Conservation (phyloP, 164 flowering plant genomes). For the Litsea cubeba region DNA sequence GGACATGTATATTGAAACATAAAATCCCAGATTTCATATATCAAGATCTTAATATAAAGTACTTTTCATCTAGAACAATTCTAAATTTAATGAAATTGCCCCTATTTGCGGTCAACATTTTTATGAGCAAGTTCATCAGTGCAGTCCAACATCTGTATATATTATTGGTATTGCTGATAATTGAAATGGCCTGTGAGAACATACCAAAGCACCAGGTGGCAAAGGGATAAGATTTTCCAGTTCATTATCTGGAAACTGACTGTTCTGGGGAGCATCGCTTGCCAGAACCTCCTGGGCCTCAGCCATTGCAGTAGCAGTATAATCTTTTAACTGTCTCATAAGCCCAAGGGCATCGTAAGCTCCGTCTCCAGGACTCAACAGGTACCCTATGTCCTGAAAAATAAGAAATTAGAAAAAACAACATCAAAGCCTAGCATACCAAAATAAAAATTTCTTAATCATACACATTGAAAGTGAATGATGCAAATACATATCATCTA, state of each 20-base stretch:
- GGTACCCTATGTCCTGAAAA: constrained; percentile 64
- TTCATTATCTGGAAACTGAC: constrained; percentile 17
- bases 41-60: too few relatives aligned
- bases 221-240: constrained; percentile 21
- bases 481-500: too few relatives aligned
- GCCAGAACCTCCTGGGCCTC: constrained; percentile 79
- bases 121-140: too few relatives aligned
- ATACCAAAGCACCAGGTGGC: constrained; percentile 45
- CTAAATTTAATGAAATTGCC: too few relatives aligned
- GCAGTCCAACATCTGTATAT: too few relatives aligned
- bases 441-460: too few relatives aligned
- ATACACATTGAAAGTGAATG: too few relatives aligned
- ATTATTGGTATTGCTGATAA: too few relatives aligned
- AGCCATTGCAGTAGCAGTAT: constrained; percentile 63
- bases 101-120: too few relatives aligned
- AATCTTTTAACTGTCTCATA: constrained; percentile 81
- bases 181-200: not conserved
- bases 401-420: not conserved
- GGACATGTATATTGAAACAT: too few relatives aligned
- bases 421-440: not conserved
- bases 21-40: too few relatives aligned
- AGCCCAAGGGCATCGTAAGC: constrained; percentile 82
- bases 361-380: constrained; percentile 69
- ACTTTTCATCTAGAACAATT: too few relatives aligned
- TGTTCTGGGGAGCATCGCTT: constrained; percentile 23